phyloP scores from a whole-genome alignment of 2,329 filamentous ascomycete species.

The Epichloe bromicola region DNA sequence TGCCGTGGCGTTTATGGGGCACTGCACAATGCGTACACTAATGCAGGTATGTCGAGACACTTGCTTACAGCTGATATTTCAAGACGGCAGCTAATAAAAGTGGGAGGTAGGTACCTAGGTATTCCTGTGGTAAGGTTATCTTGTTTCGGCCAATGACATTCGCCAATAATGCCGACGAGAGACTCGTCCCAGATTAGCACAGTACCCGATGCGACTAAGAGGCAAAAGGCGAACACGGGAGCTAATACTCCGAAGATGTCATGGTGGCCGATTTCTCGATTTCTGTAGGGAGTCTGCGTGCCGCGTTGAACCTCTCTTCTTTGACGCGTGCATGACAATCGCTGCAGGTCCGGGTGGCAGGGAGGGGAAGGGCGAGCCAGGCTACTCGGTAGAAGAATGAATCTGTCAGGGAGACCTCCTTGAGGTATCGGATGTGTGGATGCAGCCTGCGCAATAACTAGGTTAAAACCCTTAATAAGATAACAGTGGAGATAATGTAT shows the following conservation, averaged over 20 bases:
- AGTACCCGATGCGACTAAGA: background rate
- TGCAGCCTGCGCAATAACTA: no score
- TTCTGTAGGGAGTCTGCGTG: background rate
- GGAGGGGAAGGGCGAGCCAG: no score
- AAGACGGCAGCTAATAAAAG: no score
- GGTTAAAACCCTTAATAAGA: no score
- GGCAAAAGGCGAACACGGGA: background rate
- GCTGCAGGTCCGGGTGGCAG: no score
- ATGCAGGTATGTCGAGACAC: constrained; percentile 7
- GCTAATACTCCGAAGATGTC: background rate
- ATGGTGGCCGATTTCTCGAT: background rate
- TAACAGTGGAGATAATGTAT: no score
- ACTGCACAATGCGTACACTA: constrained; percentile 1
- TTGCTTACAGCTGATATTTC: background rate
- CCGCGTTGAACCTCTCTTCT: background rate
- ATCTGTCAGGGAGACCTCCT: no score
- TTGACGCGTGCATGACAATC: background rate
- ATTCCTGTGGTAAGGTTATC: no score
- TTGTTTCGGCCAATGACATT: background rate
- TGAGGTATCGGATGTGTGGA: no score
- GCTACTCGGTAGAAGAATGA: no score
- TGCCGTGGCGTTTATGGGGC: background rate
- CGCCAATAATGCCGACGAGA: background rate
- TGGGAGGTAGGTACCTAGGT: no score
- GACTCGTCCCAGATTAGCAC: background rate